A percentile compares a stretch with the other conserved stretches of the same genome.
Conservation (phyloP, 768 basidiomycete genomes). For the Roridomyces roridus region DNA sequence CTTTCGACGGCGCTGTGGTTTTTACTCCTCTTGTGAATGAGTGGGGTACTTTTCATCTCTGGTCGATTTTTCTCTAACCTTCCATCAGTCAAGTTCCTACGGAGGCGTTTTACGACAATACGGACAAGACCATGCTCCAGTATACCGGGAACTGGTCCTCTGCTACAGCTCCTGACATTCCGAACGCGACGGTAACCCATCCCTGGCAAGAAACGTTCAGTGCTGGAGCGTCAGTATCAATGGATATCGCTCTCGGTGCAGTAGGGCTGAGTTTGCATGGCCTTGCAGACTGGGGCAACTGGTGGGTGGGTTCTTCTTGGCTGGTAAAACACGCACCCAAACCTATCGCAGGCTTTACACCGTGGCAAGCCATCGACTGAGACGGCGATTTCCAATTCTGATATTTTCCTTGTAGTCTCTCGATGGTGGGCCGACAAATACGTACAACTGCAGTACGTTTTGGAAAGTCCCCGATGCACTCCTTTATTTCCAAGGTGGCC, state of each 20-base stretch:
- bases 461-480: constrained; percentile 20
- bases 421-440: background rate
- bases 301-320: too few relatives aligned
- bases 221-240: background rate
- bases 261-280: constrained; percentile 8
- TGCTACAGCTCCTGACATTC: background rate
- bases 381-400: background rate
- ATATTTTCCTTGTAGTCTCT: background rate
- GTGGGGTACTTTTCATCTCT: background rate
- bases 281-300: constrained; percentile 16
- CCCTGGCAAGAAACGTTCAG: constrained; percentile 1
- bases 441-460: constrained; percentile 15
- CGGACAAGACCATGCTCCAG: background rate
- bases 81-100: constrained; percentile 3
- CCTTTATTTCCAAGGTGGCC: constrained; percentile 15
- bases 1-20: constrained; percentile 19
- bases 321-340: too few relatives aligned
- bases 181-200: constrained; percentile 15
- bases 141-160: constrained; percentile 13
- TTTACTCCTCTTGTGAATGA: constrained; percentile 5
- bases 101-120: constrained; percentile 16
- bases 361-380: background rate
- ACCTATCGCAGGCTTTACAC: too few relatives aligned
- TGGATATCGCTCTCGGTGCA: background rate
- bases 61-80: background rate